phyloP scores from a whole-genome alignment of 2,329 filamentous ascomycete species.

The Fusarium torreyae region DNA sequence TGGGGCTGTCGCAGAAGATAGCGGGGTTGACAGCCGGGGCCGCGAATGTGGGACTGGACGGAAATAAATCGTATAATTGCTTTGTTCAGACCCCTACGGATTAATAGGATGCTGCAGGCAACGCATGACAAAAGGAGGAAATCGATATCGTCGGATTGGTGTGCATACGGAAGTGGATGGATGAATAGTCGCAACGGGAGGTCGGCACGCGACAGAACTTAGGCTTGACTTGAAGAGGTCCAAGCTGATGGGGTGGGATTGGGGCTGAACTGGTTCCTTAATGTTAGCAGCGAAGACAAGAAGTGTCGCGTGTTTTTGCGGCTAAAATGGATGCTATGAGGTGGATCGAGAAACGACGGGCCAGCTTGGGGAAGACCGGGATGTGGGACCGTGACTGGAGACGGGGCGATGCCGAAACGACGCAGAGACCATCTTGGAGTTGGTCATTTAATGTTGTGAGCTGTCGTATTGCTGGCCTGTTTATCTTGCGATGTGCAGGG shows the following conservation, averaged over 20 bases:
- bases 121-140: slow-evolving; percentile 44
- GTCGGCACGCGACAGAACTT: slow-evolving; percentile 19
- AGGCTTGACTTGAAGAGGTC: slow-evolving; percentile 11
- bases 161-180: slow-evolving; percentile 3
- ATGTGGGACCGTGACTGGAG: slow-evolving; percentile 49
- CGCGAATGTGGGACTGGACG: slow-evolving; percentile 43
- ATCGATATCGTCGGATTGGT: slow-evolving; percentile 22
- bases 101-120: slow-evolving; percentile 35
- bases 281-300: slow-evolving; percentile 43
- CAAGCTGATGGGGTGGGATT: slow-evolving; percentile 38
- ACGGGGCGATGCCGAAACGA: slow-evolving; percentile 38
- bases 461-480: slow-evolving; percentile 23
- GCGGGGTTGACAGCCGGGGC: slow-evolving; percentile 44
- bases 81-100: slow-evolving; percentile 44
- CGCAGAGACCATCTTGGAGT: slow-evolving; percentile 31
- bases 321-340: slow-evolving; percentile 44
- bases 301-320: slow-evolving; percentile 51
- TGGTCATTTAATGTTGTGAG: slow-evolving; percentile 37
- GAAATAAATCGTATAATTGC: slow-evolving; percentile 41
- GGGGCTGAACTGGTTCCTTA: slow-evolving; percentile 39
- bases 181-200: slow-evolving; percentile 18
- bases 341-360: slow-evolving; percentile 48
- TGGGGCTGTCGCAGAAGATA: slow-evolving; percentile 33
- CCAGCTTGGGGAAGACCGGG: slow-evolving; percentile 46
- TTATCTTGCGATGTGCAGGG: slow-evolving; percentile 22